Percentiles rank a stretch among this genome's conserved stretches.
Evolutionary conservation across 2,329 filamentous ascomycete genomes (phyloP).

Genomic region (Lasiodiplodia gonubiensis): DNA sequence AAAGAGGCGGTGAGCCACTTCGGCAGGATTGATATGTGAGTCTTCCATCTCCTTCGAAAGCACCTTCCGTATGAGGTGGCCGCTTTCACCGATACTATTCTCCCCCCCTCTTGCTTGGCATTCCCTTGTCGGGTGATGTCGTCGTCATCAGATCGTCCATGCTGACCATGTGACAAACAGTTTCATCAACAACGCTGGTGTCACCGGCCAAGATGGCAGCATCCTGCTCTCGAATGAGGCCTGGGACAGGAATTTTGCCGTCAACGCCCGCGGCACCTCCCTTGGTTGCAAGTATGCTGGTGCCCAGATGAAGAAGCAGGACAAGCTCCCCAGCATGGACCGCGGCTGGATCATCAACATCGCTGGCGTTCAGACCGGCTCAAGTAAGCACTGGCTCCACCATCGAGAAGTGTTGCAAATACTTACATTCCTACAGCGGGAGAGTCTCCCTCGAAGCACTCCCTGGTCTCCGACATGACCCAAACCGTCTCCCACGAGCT

Average conservation of each 20-base stretch:
- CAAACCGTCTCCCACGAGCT: constrained; percentile 58
- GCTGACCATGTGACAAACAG: constrained; percentile 30
- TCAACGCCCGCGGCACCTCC: constrained; percentile 43
- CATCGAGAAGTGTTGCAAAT: not conserved
- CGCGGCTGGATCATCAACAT: constrained; percentile 63
- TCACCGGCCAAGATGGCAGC: constrained; percentile 37
- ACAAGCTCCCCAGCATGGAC: constrained; percentile 35
- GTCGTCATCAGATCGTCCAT: constrained; percentile 16
- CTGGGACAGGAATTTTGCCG: constrained; percentile 40
- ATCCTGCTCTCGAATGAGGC: constrained; percentile 36
- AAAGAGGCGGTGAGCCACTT: constrained; percentile 38
- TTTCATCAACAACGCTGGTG: constrained; percentile 42
- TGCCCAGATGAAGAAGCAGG: constrained; percentile 43
- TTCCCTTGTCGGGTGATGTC: constrained; percentile 31
- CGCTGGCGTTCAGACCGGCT: constrained; percentile 50
- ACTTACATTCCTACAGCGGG: constrained; percentile 34
- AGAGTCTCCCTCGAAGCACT: constrained; percentile 59
- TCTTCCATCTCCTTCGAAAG: constrained; percentile 11
- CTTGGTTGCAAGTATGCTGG: constrained; percentile 43
- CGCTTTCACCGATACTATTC: not conserved
- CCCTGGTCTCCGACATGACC: constrained; percentile 51
- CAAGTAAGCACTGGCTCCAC: constrained; percentile 33
- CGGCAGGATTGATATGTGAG: constrained; percentile 42
- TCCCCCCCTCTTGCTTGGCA: not conserved
- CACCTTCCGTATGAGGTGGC: constrained; percentile 10